Evolutionary conservation across 306 rosid species (phyloP).

Genomic region (Cotoneaster glaucophyllus): DNA sequence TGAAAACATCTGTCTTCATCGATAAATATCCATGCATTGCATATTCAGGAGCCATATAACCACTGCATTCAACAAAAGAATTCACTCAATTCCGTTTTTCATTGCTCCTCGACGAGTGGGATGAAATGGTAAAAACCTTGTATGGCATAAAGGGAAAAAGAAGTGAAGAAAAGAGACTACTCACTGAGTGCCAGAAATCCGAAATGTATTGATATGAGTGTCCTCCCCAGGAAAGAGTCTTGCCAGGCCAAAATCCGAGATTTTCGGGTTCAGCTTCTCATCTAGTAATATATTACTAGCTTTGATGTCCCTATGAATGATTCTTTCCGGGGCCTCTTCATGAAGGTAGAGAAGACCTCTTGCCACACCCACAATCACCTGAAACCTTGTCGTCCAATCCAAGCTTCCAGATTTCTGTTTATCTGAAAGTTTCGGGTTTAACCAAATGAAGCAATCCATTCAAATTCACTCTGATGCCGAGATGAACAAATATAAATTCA

Average conservation of each 20-base stretch:
- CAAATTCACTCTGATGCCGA: background rate
- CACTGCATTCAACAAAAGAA: conserved; percentile 41
- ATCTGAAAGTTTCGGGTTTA: conserved; percentile 39
- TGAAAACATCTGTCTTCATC: conserved; percentile 83
- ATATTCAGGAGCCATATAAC: conserved; percentile 95
- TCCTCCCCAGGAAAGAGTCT: conserved; percentile 92
- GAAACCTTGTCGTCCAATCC: conserved; percentile 63
- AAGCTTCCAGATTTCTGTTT: conserved; percentile 45
- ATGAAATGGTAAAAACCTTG: background rate
- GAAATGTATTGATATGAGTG: conserved; percentile 73
- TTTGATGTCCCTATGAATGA: conserved; percentile 86
- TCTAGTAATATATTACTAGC: conserved; percentile 83
- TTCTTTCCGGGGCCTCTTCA: conserved; percentile 78
- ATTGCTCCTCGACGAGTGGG: background rate
- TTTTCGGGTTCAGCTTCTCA: conserved; percentile 70
- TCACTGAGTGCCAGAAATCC: conserved; percentile 88
- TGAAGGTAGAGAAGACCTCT: conserved; percentile 83
- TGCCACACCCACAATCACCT: conserved; percentile 57
- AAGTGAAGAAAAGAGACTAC: conserved; percentile 31
- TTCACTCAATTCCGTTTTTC: background rate
- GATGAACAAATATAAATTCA: background rate
- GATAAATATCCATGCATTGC: conserved; percentile 81
- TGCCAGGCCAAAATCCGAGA: conserved; percentile 85
- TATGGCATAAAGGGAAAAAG: conserved; percentile 2
- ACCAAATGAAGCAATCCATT: background rate